phyloP scores from a whole-genome alignment of 2,329 filamentous ascomycete genomes.

The Exophiala bonariae region DNA sequence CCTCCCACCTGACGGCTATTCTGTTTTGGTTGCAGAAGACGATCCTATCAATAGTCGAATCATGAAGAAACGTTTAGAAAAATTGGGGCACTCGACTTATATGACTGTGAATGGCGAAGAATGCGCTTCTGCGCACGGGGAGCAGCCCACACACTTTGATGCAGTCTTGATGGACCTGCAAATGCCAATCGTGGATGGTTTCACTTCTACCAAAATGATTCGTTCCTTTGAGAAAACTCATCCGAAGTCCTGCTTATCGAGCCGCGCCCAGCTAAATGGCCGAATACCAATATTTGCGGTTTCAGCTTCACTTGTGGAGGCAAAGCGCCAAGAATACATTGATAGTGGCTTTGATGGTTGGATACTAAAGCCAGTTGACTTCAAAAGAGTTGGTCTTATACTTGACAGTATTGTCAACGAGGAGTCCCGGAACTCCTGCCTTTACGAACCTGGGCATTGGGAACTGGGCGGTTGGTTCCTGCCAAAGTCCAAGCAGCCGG shows the following conservation, averaged over 20 bases:
- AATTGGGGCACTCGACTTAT: conserved; percentile 68
- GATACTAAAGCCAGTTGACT: conserved; percentile 87
- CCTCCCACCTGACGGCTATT: conserved; percentile 45
- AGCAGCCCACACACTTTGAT: conserved; percentile 66
- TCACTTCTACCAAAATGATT: conserved; percentile 81
- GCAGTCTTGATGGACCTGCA: conserved; percentile 89
- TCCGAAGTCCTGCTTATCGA: conserved; percentile 55
- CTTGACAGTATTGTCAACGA: conserved; percentile 68
- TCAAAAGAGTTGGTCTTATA: conserved; percentile 69
- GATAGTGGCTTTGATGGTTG: conserved; percentile 83
- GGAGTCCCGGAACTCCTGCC: conserved; percentile 57
- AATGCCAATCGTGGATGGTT: conserved; percentile 91
- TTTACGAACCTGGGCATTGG: conserved; percentile 75
- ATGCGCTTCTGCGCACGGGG: conserved; percentile 70
- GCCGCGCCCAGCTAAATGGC: conserved; percentile 59
- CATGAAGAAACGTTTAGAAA: conserved; percentile 75
- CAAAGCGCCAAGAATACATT: conserved; percentile 67
- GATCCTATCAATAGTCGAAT: conserved; percentile 86
- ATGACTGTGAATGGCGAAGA: conserved; percentile 83
- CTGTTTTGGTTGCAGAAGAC: conserved; percentile 80
- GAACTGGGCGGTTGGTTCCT: conserved; percentile 84
- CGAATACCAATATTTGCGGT: conserved; percentile 82
- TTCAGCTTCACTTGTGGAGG: conserved; percentile 77
- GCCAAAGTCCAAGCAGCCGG: conserved; percentile 29
- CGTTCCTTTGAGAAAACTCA: conserved; percentile 65